These are phyloP conservation scores for Colletotrichum sidae DNA, from an alignment of 2,329 filamentous ascomycete species.

Conservation along the genomic window DNA sequence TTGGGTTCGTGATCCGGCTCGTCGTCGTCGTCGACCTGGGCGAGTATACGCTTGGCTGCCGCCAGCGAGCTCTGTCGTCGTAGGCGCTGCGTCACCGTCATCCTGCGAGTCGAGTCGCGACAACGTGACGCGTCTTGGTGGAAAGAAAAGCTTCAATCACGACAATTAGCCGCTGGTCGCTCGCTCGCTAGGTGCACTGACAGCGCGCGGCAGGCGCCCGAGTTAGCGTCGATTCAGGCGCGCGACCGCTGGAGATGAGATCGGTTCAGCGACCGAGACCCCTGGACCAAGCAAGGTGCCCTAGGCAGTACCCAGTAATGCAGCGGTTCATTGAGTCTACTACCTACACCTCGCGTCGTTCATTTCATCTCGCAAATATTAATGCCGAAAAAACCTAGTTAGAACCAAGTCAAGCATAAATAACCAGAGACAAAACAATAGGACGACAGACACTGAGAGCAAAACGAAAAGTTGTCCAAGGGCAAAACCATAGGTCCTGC, in stretches of 20 bases:
- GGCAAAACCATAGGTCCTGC: constrained; percentile 12
- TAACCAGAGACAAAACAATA: background rate
- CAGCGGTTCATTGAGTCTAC: too few species aligned
- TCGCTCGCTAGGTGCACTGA: too few species aligned
- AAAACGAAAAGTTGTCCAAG: accelerated
- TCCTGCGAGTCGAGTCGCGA: too few species aligned
- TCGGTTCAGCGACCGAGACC: constrained; percentile 1
- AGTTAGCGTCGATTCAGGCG: constrained; percentile 29
- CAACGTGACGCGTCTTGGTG: constrained; percentile 7
- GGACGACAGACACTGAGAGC: accelerated
- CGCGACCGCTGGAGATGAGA: constrained; percentile 4
- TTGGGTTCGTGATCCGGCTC: constrained; percentile 21
- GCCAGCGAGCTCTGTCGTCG: constrained; percentile 36
- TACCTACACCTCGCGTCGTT: too few species aligned
- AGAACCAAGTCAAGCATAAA: too few species aligned
- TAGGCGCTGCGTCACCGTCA: constrained; percentile 19
- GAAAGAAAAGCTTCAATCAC: background rate
- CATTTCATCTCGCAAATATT: too few species aligned
- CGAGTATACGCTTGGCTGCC: constrained; percentile 27
- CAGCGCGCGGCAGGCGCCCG: background rate
- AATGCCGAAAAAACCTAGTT: too few species aligned
- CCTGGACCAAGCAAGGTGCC: background rate
- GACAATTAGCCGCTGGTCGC: too few species aligned
- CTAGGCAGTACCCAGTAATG: background rate
- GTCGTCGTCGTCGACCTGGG: constrained; percentile 29